Evolutionary conservation across 192 early-diverging fungal genomes (phyloP).

Genomic region (Geranomyces michiganensis): DNA sequence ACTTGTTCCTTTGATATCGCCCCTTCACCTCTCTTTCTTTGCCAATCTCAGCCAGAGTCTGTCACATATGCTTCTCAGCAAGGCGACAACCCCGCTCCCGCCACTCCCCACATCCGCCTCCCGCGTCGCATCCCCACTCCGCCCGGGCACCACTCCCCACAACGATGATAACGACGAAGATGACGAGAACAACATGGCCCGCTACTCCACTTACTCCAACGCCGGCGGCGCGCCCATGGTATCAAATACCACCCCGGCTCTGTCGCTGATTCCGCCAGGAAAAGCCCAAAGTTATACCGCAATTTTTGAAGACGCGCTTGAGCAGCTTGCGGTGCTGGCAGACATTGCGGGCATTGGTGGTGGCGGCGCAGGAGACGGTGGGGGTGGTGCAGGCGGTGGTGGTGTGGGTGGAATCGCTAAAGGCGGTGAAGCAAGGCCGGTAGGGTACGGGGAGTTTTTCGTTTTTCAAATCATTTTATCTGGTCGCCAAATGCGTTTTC

Average conservation of each 20-base stretch:
- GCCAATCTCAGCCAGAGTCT: too few relatives aligned
- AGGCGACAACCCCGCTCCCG: too few relatives aligned
- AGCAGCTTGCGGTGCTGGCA: conserved; percentile 57
- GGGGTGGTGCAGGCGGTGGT: conserved; percentile 2
- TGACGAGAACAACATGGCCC: not conserved
- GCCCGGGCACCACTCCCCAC: too few relatives aligned
- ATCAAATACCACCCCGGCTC: too few relatives aligned
- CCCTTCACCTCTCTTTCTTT: too few relatives aligned
- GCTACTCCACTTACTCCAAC: not conserved
- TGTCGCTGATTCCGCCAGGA: conserved; percentile 24
- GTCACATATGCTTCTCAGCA: too few relatives aligned
- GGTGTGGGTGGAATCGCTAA: not conserved
- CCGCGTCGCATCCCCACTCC: too few relatives aligned
- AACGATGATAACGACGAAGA: not conserved
- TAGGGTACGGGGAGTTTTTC: not conserved
- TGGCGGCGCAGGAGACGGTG: conserved; percentile 39
- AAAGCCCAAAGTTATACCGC: conserved; percentile 55
- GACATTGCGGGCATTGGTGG: conserved; percentile 41
- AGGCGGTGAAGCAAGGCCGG: conserved; percentile 8
- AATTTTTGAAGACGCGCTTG: conserved; percentile 61
- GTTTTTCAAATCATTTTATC: too few relatives aligned
- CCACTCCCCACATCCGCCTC: too few relatives aligned
- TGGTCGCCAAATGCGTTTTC: too few relatives aligned
- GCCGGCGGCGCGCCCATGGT: too few relatives aligned
- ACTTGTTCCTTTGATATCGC: too few relatives aligned